Base-by-base conservation (phyloP, 441 rosid genomes). In the Brassica balearica region DNA sequence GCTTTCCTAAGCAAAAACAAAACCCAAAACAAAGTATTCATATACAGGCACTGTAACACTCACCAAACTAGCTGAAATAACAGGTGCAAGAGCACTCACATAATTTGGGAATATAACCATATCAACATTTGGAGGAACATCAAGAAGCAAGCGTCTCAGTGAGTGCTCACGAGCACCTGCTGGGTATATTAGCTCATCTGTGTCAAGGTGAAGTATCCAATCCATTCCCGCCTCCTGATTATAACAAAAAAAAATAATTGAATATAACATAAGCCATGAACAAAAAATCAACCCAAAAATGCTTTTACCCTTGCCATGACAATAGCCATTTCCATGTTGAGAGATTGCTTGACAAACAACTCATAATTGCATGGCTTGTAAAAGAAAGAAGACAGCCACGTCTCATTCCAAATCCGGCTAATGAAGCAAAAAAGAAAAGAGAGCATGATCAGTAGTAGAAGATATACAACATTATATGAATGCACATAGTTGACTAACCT, bases 361-460 rank as follows among this genome's bases (percentile, higher is more conserved):
- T 88, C 92, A 71, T 88, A 90, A 78, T 90, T 88, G 86, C 95
- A 90, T 12, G 92, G 95, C 81, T 90, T 88, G 85, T 88, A 87
- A 82, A 90, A 90, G 90, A 87, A 90, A 82, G 90, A 84, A 5
- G 95, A 80, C 2, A 90, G 79, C 95, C 95, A 90, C 2, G 95
- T 90, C 86, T 90, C 92, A 46, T 90, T 90, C 95, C 95, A 90
- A 76, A 90, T 88, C 73, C 92, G 95, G 75, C 95, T 90, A 82
- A 82, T 38, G 82, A 60, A 69, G 20, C 64, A 62, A 6, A 32
- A 32, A 32, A 77, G 19, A 53, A 69, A 38, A 46, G 51, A 27
- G 7, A 62, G 43, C 4, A 80, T 0, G 58, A 65, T 61, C 32
- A 67, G 73, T n/a, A 23, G 27, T 66, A 61, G 56, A 75, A 59